Conservation (phyloP, 2,329 filamentous ascomycete genomes). For the Diaporthe citrichinensis region DNA sequence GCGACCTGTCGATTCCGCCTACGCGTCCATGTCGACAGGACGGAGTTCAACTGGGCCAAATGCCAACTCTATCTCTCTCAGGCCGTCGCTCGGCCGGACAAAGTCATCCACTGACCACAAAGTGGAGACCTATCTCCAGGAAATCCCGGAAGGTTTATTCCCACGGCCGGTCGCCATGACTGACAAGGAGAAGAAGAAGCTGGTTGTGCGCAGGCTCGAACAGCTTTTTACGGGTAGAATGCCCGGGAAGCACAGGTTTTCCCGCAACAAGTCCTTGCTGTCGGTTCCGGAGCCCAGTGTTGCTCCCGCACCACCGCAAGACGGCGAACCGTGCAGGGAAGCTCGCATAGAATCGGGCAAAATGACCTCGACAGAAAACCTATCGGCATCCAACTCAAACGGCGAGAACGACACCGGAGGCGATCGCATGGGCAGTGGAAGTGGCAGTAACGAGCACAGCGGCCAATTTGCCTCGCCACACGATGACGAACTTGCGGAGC, state of each 20-base stretch:
- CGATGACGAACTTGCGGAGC: constrained; percentile 67
- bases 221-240: constrained; percentile 85
- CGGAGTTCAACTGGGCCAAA: constrained; percentile 51
- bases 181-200: constrained; percentile 81
- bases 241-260: constrained; percentile 47
- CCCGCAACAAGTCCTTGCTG: constrained; percentile 17
- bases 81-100: constrained; percentile 54
- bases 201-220: constrained; percentile 83
- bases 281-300: constrained; percentile 18
- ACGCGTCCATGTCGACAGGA: constrained; percentile 76
- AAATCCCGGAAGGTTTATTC: constrained; percentile 79
- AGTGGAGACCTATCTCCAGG: constrained; percentile 78
- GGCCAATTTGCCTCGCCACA: constrained; percentile 59
- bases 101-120: constrained; percentile 67
- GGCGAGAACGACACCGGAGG: constrained; percentile 60
- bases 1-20: constrained; percentile 72
- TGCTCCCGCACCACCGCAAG: constrained; percentile 36
- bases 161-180: constrained; percentile 74
- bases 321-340: constrained; percentile 59
- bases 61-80: constrained; percentile 58
- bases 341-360: constrained; percentile 63
- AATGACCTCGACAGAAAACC: constrained; percentile 58
- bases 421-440: constrained; percentile 49
- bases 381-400: constrained; percentile 63
- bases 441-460: constrained; percentile 48